phyloP scores from a whole-genome alignment of 192 early-diverging fungal species.

The Chytriomyces hyalinus region DNA sequence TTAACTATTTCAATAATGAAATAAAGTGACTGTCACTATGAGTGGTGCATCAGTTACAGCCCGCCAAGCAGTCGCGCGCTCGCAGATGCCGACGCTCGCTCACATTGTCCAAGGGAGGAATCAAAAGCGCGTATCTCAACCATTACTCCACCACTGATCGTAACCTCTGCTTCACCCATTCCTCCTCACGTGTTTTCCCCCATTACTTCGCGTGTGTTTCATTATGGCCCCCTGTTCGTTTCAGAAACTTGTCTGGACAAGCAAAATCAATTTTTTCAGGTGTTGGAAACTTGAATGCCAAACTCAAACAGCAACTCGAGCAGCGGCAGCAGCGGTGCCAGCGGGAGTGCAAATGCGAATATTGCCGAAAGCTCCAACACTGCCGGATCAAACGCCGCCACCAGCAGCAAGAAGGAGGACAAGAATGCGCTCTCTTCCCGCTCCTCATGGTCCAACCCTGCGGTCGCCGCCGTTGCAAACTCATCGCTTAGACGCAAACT shows the following conservation, averaged over 20 bases:
- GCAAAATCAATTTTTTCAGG: neutral
- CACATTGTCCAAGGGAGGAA: too few relatives aligned
- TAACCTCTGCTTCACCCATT: too few relatives aligned
- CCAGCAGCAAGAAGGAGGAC: neutral
- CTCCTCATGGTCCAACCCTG: neutral
- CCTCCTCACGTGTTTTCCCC: too few relatives aligned
- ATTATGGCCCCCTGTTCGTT: neutral
- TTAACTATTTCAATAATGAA: too few relatives aligned
- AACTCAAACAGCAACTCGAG: neutral
- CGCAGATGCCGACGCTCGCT: too few relatives aligned
- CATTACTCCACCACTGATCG: too few relatives aligned
- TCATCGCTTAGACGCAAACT: slow-evolving; percentile 24
- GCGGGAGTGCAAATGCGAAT: neutral
- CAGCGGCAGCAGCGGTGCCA: neutral
- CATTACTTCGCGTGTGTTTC: neutral
- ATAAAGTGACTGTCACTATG: too few relatives aligned
- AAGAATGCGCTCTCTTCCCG: neutral
- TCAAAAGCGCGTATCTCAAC: too few relatives aligned
- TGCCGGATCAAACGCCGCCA: neutral
- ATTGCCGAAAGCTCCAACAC: neutral
- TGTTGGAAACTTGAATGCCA: too few relatives aligned
- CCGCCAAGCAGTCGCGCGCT: too few relatives aligned
- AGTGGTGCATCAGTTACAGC: too few relatives aligned
- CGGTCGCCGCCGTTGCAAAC: neutral
- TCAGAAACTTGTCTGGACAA: neutral